phyloP scores from a whole-genome alignment of 192 early-diverging fungal species.

The Diversispora epigaea region DNA sequence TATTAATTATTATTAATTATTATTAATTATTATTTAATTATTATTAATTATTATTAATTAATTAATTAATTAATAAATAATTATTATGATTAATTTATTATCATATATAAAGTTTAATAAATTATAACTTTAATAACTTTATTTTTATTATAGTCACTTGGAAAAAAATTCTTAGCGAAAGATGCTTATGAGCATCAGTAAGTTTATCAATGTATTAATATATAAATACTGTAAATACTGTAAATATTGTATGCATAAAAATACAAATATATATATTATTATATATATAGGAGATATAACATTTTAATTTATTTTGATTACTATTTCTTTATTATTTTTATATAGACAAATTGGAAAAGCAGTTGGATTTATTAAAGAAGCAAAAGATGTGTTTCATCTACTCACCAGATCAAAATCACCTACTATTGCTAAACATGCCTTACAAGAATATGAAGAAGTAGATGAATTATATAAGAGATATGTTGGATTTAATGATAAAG shows the following conservation, averaged over 20 bases:
- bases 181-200: slow-evolving; percentile 62
- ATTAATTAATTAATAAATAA: too few relatives aligned
- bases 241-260: too few relatives aligned
- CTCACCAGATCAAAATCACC: slow-evolving; percentile 48
- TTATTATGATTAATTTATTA: too few relatives aligned
- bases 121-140: not conserved
- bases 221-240: not conserved
- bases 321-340: too few relatives aligned
- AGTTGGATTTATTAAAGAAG: slow-evolving; percentile 52
- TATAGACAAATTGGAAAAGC: slow-evolving; percentile 56
- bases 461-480: slow-evolving; percentile 44
- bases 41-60: too few relatives aligned
- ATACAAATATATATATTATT: not conserved
- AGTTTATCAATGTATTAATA: slow-evolving; percentile 8
- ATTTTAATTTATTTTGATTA: not conserved
- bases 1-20: too few relatives aligned
- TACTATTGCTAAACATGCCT: slow-evolving; percentile 45
- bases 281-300: not conserved
- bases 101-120: too few relatives aligned
- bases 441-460: slow-evolving; percentile 49
- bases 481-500: slow-evolving; percentile 56
- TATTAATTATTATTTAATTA: too few relatives aligned
- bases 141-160: slow-evolving; percentile 47
- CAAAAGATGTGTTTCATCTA: slow-evolving; percentile 44
- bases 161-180: slow-evolving; percentile 53